These are phyloP conservation scores for Penicillium silybi DNA, from an alignment of 495 filamentous ascomycete species.

Conservation along the genomic window DNA sequence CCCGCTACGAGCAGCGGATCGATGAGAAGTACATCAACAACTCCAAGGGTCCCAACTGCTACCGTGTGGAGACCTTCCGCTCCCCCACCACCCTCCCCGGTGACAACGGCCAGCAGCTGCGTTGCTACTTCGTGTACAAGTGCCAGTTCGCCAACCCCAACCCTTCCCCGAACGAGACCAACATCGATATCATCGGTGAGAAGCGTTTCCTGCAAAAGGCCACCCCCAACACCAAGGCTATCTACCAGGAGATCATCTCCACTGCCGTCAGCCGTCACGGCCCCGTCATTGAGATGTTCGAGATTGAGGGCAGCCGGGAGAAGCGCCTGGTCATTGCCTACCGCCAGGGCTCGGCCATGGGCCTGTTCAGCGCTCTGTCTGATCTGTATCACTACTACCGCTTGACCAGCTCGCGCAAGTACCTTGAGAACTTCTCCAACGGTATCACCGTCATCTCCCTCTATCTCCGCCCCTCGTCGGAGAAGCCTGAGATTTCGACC, in stretches of 20 bases:
- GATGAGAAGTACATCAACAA: conserved; percentile 90
- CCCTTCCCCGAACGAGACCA: conserved; percentile 70
- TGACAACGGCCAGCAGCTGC: conserved; percentile 70
- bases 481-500: conserved; percentile 43
- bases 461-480: conserved; percentile 72
- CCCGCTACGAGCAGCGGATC: conserved; percentile 87
- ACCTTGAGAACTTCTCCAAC: conserved; percentile 98
- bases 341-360: conserved; percentile 85
- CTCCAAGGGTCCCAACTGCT: conserved; percentile 61
- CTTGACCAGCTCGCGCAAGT: conserved; percentile 92
- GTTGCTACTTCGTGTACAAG: conserved; percentile 98
- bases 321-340: conserved; percentile 93
- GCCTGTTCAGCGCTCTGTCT: conserved; percentile 90
- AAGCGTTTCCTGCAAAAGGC: conserved; percentile 93
- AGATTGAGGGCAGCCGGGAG: conserved; percentile 85
- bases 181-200: conserved; percentile 87
- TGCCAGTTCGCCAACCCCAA: conserved; percentile 80
- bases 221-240: conserved; percentile 87
- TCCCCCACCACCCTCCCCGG: conserved; percentile 71
- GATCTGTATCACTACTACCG: conserved; percentile 99
- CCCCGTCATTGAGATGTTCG: conserved; percentile 96
- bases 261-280: conserved; percentile 78
- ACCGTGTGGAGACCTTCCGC: conserved; percentile 94
- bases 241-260: conserved; percentile 90
- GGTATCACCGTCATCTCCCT: conserved; percentile 95